Percentiles rank a stretch among this genome's conserved stretches.
phyloP scores from a whole-genome alignment of 176 grass and related monocot species.

The Puya raimondii region DNA sequence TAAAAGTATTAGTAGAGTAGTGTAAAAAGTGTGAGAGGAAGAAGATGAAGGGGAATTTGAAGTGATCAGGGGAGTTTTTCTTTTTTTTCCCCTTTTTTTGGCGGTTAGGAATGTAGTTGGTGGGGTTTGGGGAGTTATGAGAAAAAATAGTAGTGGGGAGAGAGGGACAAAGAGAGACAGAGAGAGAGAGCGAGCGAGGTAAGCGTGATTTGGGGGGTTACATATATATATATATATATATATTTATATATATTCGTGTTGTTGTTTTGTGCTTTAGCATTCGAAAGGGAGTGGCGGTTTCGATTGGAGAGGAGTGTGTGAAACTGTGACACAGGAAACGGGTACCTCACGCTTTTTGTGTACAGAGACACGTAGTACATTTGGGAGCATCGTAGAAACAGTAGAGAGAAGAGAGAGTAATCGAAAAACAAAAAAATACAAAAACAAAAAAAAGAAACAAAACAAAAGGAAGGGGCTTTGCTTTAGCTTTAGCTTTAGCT shows the following conservation, averaged over 20 bases:
- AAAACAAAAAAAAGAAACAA: not conserved
- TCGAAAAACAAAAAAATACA: too few species aligned
- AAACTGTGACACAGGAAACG: not conserved
- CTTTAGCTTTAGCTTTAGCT: not conserved
- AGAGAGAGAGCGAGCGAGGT: not conserved
- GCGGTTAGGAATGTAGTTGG: constrained; percentile 17
- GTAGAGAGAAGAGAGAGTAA: too few species aligned
- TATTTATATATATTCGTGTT: too few species aligned
- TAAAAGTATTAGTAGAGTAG: too few species aligned
- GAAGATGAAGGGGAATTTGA: constrained; percentile 12
- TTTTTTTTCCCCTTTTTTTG: not conserved
- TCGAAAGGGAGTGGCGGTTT: not conserved
- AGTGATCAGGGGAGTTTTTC: not conserved
- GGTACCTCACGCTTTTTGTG: not conserved
- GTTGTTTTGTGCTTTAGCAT: not conserved
- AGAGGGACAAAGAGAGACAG: not conserved
- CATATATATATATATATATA: too few species aligned
- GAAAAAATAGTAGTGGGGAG: too few species aligned
- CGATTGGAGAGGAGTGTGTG: not conserved
- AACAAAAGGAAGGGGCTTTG: not conserved
- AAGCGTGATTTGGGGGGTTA: constrained; percentile 16
- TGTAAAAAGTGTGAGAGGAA: too few species aligned
- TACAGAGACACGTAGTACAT: not conserved
- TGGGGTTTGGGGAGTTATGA: constrained; percentile 8
- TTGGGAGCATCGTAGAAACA: not conserved